Evolutionary conservation across 2,329 filamentous ascomycete genomes (phyloP).

Genomic region (Cladosporium sp.): DNA sequence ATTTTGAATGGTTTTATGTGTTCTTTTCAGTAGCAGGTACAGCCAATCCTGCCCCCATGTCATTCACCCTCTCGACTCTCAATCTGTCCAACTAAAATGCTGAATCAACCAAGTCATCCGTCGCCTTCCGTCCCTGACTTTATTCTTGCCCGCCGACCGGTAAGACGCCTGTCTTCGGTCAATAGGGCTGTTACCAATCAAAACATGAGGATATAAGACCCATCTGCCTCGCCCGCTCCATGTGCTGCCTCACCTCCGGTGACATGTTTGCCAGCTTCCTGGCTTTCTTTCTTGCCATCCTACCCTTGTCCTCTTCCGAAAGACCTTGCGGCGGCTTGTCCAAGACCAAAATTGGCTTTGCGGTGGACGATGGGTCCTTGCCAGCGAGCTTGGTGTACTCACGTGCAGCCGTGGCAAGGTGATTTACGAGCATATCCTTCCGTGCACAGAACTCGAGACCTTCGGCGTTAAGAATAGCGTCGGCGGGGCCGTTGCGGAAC

Average conservation of each 20-base stretch:
- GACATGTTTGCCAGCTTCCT: neutral
- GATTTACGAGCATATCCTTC: neutral
- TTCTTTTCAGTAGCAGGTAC: too few species aligned
- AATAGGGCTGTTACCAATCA: too few species aligned
- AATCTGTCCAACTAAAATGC: too few species aligned
- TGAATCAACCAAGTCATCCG: too few species aligned
- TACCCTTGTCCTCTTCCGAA: neutral
- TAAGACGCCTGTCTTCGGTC: too few species aligned
- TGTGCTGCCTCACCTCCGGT: neutral
- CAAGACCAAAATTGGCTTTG: neutral
- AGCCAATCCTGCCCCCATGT: too few species aligned
- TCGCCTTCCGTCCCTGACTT: too few species aligned
- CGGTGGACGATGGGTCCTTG: neutral
- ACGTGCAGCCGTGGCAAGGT: neutral
- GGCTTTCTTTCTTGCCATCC: neutral
- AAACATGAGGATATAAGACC: too few species aligned
- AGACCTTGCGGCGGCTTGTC: neutral
- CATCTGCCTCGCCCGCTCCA: too few species aligned
- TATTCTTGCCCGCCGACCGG: too few species aligned
- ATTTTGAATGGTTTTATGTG: too few species aligned
- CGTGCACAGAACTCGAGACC: neutral
- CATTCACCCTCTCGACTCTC: too few species aligned
- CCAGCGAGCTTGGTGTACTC: neutral
- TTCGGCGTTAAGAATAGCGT: neutral
- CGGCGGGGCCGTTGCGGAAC: neutral